A percentile compares a stretch with the other conserved stretches of the same genome.
Conservation (phyloP, 768 basidiomycete species). For the Omphalotus guepiniiformis region DNA sequence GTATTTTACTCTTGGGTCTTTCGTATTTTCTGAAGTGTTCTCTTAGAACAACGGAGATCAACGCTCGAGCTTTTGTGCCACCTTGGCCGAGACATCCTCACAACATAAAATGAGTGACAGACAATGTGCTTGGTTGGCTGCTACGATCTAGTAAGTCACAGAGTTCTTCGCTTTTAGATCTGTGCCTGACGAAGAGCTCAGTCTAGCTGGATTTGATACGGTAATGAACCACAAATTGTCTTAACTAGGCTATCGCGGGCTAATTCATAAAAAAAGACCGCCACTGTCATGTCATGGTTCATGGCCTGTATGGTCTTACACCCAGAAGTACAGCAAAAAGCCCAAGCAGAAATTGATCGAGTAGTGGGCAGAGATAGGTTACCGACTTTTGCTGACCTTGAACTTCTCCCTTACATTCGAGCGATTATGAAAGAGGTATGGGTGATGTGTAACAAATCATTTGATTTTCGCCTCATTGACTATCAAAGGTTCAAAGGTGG, state of each 20-base stretch:
- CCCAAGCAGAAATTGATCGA: slow-evolving; percentile 23
- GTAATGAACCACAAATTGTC: neutral
- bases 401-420: slow-evolving; percentile 15
- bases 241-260: neutral
- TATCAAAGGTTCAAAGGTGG: no score
- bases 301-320: slow-evolving; percentile 18
- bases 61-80: slow-evolving; percentile 2
- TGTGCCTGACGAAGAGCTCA: neutral
- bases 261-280: neutral
- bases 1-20: slow-evolving; percentile 15
- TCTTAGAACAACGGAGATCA: neutral
- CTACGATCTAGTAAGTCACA: neutral
- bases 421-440: slow-evolving; percentile 16
- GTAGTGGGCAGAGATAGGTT: slow-evolving; percentile 17
- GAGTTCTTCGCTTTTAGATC: neutral
- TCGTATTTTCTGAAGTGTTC: slow-evolving; percentile 7
- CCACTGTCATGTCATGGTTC: slow-evolving; percentile 14
- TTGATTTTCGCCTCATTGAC: no score
- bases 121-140: neutral
- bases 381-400: slow-evolving; percentile 16
- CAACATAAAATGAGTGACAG: neutral
- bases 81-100: slow-evolving; percentile 11
- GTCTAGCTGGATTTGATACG: neutral
- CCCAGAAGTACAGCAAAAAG: slow-evolving; percentile 18
- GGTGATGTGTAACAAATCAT: no score